Percentiles rank a stretch among this genome's conserved stretches.
These are phyloP conservation scores for Penicillium sp. DNA, from an alignment of 2,329 filamentous ascomycete genomes.

Conservation along the genomic window DNA sequence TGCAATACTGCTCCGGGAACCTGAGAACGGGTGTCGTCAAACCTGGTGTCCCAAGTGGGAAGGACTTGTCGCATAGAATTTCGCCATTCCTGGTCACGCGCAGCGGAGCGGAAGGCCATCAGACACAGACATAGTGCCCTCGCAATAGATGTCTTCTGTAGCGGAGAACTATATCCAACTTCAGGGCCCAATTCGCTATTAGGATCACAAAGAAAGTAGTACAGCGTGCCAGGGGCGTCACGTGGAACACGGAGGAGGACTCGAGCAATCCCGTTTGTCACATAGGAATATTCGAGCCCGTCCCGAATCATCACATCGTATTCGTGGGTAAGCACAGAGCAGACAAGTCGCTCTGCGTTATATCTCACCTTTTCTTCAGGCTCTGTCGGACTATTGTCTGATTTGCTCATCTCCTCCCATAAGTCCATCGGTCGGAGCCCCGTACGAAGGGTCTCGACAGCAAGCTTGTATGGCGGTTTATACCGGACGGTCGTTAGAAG, in stretches of 20 bases:
- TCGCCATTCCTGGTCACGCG: constrained; percentile 20
- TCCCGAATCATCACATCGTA: too few species aligned
- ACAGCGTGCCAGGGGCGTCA: constrained; percentile 22
- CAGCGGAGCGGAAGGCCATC: constrained; percentile 15
- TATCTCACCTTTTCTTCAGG: constrained; percentile 16
- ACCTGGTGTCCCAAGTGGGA: constrained; percentile 16
- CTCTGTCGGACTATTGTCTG: constrained; percentile 4
- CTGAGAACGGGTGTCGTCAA: constrained; percentile 14
- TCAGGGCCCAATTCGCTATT: constrained; percentile 18
- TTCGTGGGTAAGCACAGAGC: too few species aligned
- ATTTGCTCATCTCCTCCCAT: constrained; percentile 14
- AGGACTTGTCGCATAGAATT: constrained; percentile 11
- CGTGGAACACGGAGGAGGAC: constrained; percentile 24
- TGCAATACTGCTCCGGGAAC: constrained; percentile 17
- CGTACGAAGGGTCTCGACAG: constrained; percentile 2
- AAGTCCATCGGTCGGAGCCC: constrained; percentile 20
- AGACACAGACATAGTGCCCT: constrained; percentile 20
- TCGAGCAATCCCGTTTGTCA: constrained; percentile 23
- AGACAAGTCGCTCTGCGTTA: constrained; percentile 5
- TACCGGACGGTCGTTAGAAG: constrained; percentile 13
- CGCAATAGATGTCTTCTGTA: constrained; percentile 18
- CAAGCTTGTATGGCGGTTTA: constrained; percentile 20
- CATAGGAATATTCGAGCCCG: constrained; percentile 21
- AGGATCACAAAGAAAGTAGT: constrained; percentile 26
- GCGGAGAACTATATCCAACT: constrained; percentile 7